Evolutionary conservation across 1,284 basidiomycete genomes (phyloP), one percentile per base, ranked within the genome.

Genomic region (Cutaneotrichosporon mucoides): DNA sequence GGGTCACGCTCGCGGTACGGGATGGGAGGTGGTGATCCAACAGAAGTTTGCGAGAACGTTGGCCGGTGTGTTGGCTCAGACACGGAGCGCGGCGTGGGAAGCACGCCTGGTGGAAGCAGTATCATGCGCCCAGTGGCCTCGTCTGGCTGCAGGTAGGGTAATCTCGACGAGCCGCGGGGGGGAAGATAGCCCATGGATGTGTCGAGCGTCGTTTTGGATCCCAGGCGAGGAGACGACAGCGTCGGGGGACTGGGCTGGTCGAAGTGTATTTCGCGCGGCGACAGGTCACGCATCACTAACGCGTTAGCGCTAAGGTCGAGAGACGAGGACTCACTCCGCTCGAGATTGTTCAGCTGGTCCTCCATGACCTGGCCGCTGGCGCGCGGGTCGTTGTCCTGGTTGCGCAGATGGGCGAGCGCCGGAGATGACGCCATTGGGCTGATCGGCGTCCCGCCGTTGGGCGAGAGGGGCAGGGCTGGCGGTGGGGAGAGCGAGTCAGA

Each of bases 361-460:
- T 69, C 70, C 73, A 79, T 77, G 46, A 79, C 71, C 15, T 76
- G 40, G 2, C 73, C 73, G 55, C 75, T 76, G 7, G 70, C 75
- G 40, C 76, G 61, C 64, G 73, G 73, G 52, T 73, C 72, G 24
- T 62, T 56, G 9, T 16, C 51, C 12, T 15, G 24, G 35, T 35
- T 15, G 24, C 43, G 35, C 13, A 38, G 45, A 24, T 61, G 13
- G 15, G 15, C 16, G 9, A 53, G 16, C 13, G 24, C 36, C 6
- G 40, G 51, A 15, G 51, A 53, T 12, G 38, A 9, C 38, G 38
- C 38, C 38, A 40, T 40, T 12, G 38, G 38, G 46, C 34, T 48
- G 34, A 48, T 48, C 5, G 34, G 7, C 3, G 33, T 24, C 24
- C 24, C 24, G 24, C 24, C 24, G 24, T 24, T 24, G 24, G 24